Conservation (phyloP, 805 yeast species). For the Hanseniaspora vineae region DNA sequence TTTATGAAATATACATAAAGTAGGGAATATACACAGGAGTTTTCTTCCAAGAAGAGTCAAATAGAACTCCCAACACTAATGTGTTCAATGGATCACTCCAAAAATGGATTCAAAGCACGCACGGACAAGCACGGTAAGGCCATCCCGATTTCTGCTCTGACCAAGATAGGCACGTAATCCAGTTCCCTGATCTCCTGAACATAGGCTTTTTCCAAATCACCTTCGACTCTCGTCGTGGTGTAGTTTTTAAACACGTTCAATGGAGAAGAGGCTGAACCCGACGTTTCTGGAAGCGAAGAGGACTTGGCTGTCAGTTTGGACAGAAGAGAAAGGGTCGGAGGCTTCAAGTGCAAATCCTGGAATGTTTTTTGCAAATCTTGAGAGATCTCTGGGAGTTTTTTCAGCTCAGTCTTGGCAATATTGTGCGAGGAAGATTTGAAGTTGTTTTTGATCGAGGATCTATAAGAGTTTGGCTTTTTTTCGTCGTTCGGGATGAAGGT, state of each 20-base stretch:
- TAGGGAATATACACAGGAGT: too few relatives aligned
- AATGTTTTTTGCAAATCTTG: conserved; percentile 38
- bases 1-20: too few relatives aligned
- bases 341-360: conserved; percentile 33
- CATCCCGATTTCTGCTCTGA: conserved; percentile 90
- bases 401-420: conserved; percentile 43
- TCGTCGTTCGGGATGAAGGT: conserved; percentile 88
- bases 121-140: conserved; percentile 92
- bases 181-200: conserved; percentile 77
- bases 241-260: conserved; percentile 46
- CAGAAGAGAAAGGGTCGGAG: conserved; percentile 27
- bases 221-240: conserved; percentile 45
- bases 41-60: too few relatives aligned
- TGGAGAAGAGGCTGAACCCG: conserved; percentile 10
- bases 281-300: conserved; percentile 10
- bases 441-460: conserved; percentile 68
- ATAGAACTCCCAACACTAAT: too few relatives aligned
- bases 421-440: conserved; percentile 57
- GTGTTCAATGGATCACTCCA: too few relatives aligned
- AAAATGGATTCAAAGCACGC: conserved; percentile 79
- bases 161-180: conserved; percentile 66
- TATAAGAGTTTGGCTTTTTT: conserved; percentile 58
- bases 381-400: conserved; percentile 17
- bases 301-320: conserved; percentile 14
- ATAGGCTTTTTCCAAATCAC: conserved; percentile 25